A percentile compares a stretch with the other conserved stretches of the same genome.
phyloP scores from a whole-genome alignment of 2,329 filamentous ascomycete species.

The Penicillium expansum region DNA sequence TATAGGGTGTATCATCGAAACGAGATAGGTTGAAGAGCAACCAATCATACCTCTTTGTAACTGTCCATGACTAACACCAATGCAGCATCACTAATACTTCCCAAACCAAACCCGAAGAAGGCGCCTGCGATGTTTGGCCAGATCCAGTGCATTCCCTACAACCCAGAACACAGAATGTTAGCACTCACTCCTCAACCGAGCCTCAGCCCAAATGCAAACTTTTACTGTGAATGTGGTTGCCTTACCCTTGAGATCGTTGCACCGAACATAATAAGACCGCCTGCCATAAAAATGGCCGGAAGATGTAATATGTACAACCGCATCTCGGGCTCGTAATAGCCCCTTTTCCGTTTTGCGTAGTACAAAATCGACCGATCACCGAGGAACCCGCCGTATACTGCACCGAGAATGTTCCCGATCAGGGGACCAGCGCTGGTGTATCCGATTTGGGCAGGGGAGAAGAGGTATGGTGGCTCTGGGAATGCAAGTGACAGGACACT shows the following conservation, averaged over 20 bases:
- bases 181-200: background rate
- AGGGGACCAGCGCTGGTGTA: conserved; percentile 37
- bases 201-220: background rate
- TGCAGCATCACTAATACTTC: conserved; percentile 36
- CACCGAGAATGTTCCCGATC: conserved; percentile 42
- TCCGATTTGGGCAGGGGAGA: conserved; percentile 33
- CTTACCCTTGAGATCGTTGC: conserved; percentile 36
- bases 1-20: background rate
- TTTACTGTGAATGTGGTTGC: background rate
- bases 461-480: conserved; percentile 34
- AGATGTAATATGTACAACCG: conserved; percentile 39
- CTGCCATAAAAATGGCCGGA: conserved; percentile 42
- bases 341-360: conserved; percentile 46
- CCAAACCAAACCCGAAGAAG: conserved; percentile 41
- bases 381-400: conserved; percentile 41
- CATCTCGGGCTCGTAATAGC: conserved; percentile 52
- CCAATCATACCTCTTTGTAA: conserved; percentile 34
- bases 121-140: conserved; percentile 39
- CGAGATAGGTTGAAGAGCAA: background rate
- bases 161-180: background rate
- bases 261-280: conserved; percentile 46
- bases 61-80: conserved; percentile 26
- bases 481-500: conserved; percentile 38
- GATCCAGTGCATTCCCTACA: conserved; percentile 47
- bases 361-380: conserved; percentile 42